A percentile compares a stretch with the other conserved stretches of the same genome.
phyloP scores from a whole-genome alignment of 495 filamentous ascomycete species.

The Daldinia loculata region DNA sequence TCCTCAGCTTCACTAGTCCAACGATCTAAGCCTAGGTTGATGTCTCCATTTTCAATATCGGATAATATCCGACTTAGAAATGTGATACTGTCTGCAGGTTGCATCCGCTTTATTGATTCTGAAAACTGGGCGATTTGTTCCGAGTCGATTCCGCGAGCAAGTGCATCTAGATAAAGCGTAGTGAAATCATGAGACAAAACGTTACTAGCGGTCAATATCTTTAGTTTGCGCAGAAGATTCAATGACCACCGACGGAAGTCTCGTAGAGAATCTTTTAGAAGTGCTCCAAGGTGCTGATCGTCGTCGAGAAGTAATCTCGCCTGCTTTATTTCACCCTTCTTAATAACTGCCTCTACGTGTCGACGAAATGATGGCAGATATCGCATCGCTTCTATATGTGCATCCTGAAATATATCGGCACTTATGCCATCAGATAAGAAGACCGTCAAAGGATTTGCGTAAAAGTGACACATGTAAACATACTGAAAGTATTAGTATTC shows the following conservation, averaged over 20 bases:
- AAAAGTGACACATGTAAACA: slow-evolving; percentile 95
- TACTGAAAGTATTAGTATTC: slow-evolving; percentile 63
- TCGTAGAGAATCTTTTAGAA: slow-evolving; percentile 33
- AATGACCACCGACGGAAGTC: slow-evolving; percentile 35
- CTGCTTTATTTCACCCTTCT: slow-evolving; percentile 44
- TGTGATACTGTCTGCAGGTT: slow-evolving; percentile 50
- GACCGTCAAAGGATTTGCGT: slow-evolving; percentile 84
- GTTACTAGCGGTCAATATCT: slow-evolving; percentile 30
- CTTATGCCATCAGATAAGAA: slow-evolving; percentile 59
- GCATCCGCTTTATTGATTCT: slow-evolving; percentile 53
- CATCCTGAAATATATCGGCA: slow-evolving; percentile 54
- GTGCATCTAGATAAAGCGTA: slow-evolving; percentile 51
- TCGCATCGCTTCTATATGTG: slow-evolving; percentile 78
- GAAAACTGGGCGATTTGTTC: slow-evolving; percentile 44
- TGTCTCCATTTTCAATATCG: slow-evolving; percentile 51
- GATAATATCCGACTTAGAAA: slow-evolving; percentile 47
- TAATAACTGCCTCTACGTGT: slow-evolving; percentile 53
- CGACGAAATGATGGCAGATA: slow-evolving; percentile 81
- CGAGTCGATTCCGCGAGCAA: slow-evolving; percentile 48
- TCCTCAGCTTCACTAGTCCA: slow-evolving; percentile 49
- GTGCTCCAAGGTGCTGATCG: slow-evolving; percentile 45
- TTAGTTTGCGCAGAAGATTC: slow-evolving; percentile 37
- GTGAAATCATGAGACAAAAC: slow-evolving; percentile 42
- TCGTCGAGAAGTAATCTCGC: slow-evolving; percentile 54
- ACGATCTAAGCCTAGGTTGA: slow-evolving; percentile 48